Base-by-base conservation (phyloP, 2,329 filamentous ascomycete species). In the Colletotrichum sp. region DNA sequence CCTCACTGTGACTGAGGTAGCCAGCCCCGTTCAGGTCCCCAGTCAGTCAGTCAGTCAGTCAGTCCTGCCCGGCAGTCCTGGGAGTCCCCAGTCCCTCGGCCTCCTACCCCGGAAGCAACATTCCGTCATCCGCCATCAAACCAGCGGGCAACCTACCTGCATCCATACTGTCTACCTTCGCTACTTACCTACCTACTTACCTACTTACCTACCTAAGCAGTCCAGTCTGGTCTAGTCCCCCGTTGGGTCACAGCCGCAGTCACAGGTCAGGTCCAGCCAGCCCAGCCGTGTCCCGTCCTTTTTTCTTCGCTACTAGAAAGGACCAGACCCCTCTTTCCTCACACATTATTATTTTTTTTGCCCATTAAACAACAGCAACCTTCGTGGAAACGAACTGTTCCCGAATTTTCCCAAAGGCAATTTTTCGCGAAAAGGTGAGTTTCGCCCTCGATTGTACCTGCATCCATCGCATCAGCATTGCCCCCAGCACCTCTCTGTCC, bases 371-470 rank as follows among this genome's bases (percentile, higher is more conserved):
- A 76, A 76, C 24, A 65, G 49, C 74, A 74, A 74, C 59, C 55
- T 62, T 73, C 65, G 60, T 60, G 39, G 49, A n/a, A 68, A 73
- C 74, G 36, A 73, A 49, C 34, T 64, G 39, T 30, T 64, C 49
- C 64, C 70, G 26, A 28, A 44, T 57, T 72, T 65, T 60, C 59
- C 24, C 28, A 66, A 76, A 63, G 52, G 34, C n/a, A 39, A 66
- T 71, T 76, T 76, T 71, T 70, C 66, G 66, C 72, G 67, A 75
- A 71, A 72, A 76, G 52, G 75, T 76, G 72, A 76, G 75, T 67
- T 66, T 71, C 62, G 30, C 32, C 24, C 36, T 71, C 36, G n/a
- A 66, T 39, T 66, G 44, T 67, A 64, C 52, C 49, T 71, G 59
- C 71, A 59, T 66, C 49, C n/a, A 28, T 68, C n/a, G 68, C 68